Base-by-base conservation (phyloP, 805 yeast genomes). In the Millerago galiae region DNA sequence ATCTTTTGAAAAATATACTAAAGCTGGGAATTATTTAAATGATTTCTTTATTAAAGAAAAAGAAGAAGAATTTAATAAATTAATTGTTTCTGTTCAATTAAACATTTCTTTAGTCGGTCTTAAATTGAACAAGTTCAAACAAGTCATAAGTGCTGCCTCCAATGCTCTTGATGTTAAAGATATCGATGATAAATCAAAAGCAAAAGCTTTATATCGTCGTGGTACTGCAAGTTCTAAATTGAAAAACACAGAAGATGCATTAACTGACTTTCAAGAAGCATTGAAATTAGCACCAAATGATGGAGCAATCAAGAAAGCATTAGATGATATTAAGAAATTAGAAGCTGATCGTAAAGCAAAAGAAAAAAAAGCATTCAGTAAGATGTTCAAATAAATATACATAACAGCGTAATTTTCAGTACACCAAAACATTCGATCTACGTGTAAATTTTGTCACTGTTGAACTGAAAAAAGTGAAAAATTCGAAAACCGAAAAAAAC, bases 151-250 rank as follows among this genome's bases (percentile, higher is more conserved):
- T 21, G 78, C 83, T 5, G 73, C 95, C 3, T 68, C 79, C 2
- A 77, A 76, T 25, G 96, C 86, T 2, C 65, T 86, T 31, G 83
- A 75, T 40, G 74, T 72, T 21, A 82, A 76, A 30, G 61, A 41
- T 8, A 41, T 55, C 28, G 85, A 77, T 42, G 83, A 75, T 33
- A 75, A 79, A 48, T 79, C 88, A 17, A 75, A 74, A 59, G 87
- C 95, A 14, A 90, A 90, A 68, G 97, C 96, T 0, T 66, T 77
- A 35, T 90, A 81, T 68, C 81, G 98, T 61, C 80, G 91, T 61
- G 96, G 95, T 30, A 67, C 74, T 56, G 96, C 93, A 2, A 73
- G 79, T 54, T 62, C 77, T 46, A 63, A 74, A 8, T 66, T 71
- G 17, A 82, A 82, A 56, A 81, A 85, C 56, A 81, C 79, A 41